Evolutionary conservation across 108 stramenopile species (phyloP).

Genomic region (Stephanodiscus minutulus): DNA sequence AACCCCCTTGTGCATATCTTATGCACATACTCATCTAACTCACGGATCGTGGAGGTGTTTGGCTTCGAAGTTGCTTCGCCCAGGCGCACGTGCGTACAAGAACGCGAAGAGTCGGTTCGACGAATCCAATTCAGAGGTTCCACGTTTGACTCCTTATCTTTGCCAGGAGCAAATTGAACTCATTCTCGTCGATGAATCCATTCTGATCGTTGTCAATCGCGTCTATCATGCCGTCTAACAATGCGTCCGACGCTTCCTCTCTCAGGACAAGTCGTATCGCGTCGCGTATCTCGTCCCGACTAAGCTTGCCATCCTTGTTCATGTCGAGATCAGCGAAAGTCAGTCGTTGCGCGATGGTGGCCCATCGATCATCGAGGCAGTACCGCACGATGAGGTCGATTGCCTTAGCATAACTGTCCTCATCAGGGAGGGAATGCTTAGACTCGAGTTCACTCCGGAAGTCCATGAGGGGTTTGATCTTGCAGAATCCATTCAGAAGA

Average conservation of each 20-base stretch:
- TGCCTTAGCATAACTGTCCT: constrained; percentile 72
- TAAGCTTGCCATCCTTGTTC: constrained; percentile 67
- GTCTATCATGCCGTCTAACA: constrained; percentile 72
- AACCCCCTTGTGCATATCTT: too few species aligned
- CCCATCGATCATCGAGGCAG: constrained; percentile 70
- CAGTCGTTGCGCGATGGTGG: constrained; percentile 28
- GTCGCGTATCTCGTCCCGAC: constrained; percentile 56
- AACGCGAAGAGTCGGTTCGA: too few species aligned
- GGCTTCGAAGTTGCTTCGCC: too few species aligned
- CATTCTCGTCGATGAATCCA: constrained; percentile 71
- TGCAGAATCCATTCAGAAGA: constrained; percentile 76
- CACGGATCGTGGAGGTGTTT: too few species aligned
- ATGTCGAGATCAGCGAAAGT: constrained; percentile 70
- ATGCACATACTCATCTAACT: too few species aligned
- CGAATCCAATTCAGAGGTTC: too few species aligned
- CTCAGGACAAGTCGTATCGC: constrained; percentile 55
- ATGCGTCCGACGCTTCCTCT: constrained; percentile 60
- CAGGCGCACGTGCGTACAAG: too few species aligned
- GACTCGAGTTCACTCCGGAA: constrained; percentile 57
- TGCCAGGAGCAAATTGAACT: constrained; percentile 62
- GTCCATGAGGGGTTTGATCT: constrained; percentile 75
- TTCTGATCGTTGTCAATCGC: constrained; percentile 71
- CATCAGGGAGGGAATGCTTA: constrained; percentile 49
- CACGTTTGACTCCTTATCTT: constrained; percentile 37
- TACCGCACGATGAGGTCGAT: constrained; percentile 66